Conservation (phyloP, 306 rosid genomes). For the Vicia villosa region DNA sequence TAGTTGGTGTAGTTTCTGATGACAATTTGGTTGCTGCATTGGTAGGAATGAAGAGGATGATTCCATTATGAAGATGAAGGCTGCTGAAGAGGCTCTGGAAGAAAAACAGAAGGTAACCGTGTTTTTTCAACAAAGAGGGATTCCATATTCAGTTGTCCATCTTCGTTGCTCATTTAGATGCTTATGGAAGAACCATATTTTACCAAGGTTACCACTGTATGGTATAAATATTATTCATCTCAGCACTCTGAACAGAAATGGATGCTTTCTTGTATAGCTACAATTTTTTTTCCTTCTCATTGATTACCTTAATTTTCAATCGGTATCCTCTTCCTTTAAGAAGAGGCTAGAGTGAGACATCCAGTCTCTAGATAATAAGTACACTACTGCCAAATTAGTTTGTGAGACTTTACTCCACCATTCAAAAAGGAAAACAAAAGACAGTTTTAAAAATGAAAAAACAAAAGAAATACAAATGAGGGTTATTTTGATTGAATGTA, state of each 20-base stretch:
- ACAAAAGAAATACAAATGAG: not conserved
- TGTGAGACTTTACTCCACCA: conserved; percentile 18
- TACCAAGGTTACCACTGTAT: not conserved
- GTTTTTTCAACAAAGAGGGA: too few relatives aligned
- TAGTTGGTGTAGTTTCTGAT: conserved; percentile 42
- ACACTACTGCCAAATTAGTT: not conserved
- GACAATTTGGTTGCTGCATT: conserved; percentile 44
- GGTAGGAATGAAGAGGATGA: conserved; percentile 80
- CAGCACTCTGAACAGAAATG: conserved; percentile 8
- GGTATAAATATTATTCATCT: conserved; percentile 20
- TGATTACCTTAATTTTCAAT: conserved; percentile 5
- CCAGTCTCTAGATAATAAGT: not conserved
- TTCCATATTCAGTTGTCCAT: not conserved
- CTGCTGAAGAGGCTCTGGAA: conserved; percentile 84
- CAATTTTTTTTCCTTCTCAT: not conserved
- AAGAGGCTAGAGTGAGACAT: conserved; percentile 22
- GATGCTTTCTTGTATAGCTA: conserved; percentile 5
- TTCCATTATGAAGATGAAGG: conserved; percentile 76
- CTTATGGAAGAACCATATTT: too few relatives aligned
- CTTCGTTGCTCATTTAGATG: not conserved
- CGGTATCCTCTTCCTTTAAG: conserved; percentile 15
- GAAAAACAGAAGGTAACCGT: conserved; percentile 73
- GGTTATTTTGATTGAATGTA: conserved; percentile 11
- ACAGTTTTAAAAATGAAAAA: not conserved
- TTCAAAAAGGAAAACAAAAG: conserved; percentile 8